Percentiles rank a stretch among this genome's conserved stretches.
These are phyloP conservation scores for Paecilomyces fulvus DNA, from an alignment of 2,329 filamentous ascomycete species.

Conservation along the genomic window DNA sequence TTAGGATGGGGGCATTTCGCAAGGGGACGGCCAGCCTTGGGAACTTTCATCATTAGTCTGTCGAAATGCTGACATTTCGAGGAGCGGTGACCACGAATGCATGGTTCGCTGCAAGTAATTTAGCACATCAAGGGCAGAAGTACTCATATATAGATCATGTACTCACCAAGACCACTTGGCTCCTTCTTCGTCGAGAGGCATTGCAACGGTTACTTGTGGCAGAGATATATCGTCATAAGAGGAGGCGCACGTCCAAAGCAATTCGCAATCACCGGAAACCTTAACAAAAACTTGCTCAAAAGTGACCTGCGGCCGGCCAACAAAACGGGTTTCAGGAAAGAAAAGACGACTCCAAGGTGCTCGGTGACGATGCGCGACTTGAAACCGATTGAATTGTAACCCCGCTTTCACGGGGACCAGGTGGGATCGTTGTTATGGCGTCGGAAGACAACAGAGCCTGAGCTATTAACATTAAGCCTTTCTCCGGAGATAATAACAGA, in stretches of 20 bases:
- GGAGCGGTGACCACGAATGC: conserved; percentile 41
- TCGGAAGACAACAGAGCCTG: not conserved
- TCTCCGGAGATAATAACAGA: not conserved
- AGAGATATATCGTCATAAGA: not conserved
- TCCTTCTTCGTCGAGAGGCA: conserved; percentile 38
- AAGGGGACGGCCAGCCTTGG: conserved; percentile 40
- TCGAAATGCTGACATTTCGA: conserved; percentile 43
- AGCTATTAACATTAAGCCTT: not conserved
- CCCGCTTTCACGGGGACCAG: not conserved
- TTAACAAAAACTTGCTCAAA: not conserved
- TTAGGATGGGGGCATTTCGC: conserved; percentile 40
- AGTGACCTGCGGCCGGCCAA: not conserved
- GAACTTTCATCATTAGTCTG: conserved; percentile 42
- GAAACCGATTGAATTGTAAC: not conserved
- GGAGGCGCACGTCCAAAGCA: not conserved
- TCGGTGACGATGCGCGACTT: not conserved
- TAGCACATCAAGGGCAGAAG: conserved; percentile 1
- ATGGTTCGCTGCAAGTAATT: conserved; percentile 33
- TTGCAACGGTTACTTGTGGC: conserved; percentile 11
- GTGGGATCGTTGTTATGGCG: not conserved
- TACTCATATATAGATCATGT: not conserved
- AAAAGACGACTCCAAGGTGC: not conserved
- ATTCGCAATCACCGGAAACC: not conserved
- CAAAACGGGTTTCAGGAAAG: not conserved
- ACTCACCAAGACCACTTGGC: conserved; percentile 40